phyloP scores from a whole-genome alignment of 768 basidiomycete species.

The Lactarius sp. region DNA sequence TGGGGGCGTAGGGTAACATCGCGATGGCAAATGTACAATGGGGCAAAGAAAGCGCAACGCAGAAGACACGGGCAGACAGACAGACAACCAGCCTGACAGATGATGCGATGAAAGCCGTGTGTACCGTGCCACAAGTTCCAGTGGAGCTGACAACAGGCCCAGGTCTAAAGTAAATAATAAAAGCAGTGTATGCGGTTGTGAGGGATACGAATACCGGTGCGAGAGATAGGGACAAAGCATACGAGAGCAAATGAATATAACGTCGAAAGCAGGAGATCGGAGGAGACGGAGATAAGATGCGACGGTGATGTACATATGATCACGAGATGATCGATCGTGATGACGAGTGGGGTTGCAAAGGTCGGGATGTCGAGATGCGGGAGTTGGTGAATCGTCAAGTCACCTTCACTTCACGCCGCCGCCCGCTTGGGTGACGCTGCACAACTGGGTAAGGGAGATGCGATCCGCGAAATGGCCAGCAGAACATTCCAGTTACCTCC shows the following conservation, averaged over 20 bases:
- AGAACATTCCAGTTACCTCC: conserved; percentile 22
- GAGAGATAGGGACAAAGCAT: conserved; percentile 3
- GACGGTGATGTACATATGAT: conserved; percentile 10
- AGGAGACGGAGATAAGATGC: conserved; percentile 1
- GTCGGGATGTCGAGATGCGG: not conserved
- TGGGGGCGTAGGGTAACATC: not conserved
- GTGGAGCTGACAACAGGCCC: not conserved
- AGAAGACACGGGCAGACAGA: not conserved
- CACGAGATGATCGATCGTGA: not conserved
- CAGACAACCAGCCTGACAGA: not conserved
- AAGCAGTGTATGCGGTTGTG: not conserved
- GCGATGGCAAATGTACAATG: not conserved
- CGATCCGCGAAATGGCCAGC: not conserved
- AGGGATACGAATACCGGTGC: not conserved
- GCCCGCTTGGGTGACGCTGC: conserved; percentile 10
- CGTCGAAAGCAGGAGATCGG: conserved; percentile 19
- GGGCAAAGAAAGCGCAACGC: not conserved
- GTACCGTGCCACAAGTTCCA: not conserved
- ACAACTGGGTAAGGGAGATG: conserved; percentile 7
- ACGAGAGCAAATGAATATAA: conserved; percentile 17
- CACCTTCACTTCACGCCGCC: not conserved
- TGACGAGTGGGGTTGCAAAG: not conserved
- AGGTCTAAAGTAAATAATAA: not conserved
- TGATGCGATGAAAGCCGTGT: not conserved
- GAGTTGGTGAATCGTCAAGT: not conserved